Evolutionary conservation across 2,329 filamentous ascomycete genomes (phyloP).

Genomic region (Ceratocystis colombiana): DNA sequence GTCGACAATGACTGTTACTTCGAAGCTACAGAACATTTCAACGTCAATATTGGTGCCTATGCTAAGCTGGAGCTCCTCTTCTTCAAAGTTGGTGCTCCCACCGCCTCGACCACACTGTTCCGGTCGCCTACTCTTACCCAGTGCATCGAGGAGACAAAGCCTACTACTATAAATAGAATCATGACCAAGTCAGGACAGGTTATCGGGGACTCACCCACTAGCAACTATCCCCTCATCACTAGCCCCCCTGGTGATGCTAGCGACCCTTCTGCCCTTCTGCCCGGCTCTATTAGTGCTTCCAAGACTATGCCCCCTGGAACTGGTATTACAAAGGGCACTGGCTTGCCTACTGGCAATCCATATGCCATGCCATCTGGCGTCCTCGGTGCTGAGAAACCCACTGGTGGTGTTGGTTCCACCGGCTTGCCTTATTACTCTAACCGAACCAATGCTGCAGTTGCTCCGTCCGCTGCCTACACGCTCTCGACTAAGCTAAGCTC

Average conservation of each 20-base stretch:
- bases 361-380: not conserved
- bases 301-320: not conserved
- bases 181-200: not conserved
- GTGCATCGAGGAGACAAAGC: slow-evolving; percentile 30
- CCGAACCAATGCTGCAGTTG: not conserved
- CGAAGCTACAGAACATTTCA: slow-evolving; percentile 32
- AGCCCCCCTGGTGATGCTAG: not conserved
- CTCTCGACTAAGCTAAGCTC: not conserved
- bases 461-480: not conserved
- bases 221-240: not conserved
- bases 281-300: not conserved
- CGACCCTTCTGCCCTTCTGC: not conserved
- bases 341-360: not conserved
- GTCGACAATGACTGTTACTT: slow-evolving; percentile 34
- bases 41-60: slow-evolving; percentile 35
- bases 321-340: not conserved
- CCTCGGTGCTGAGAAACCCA: not conserved
- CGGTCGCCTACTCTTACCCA: slow-evolving; percentile 33
- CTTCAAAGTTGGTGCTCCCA: slow-evolving; percentile 36
- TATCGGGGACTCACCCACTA: slow-evolving; percentile 1
- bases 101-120: slow-evolving; percentile 36
- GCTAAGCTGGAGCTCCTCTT: slow-evolving; percentile 34
- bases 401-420: not conserved
- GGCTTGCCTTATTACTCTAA: not conserved
- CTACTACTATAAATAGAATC: slow-evolving; percentile 18